Evolutionary conservation across 176 grass and related monocot genomes (phyloP).

Genomic region (Zoysia japonica): DNA sequence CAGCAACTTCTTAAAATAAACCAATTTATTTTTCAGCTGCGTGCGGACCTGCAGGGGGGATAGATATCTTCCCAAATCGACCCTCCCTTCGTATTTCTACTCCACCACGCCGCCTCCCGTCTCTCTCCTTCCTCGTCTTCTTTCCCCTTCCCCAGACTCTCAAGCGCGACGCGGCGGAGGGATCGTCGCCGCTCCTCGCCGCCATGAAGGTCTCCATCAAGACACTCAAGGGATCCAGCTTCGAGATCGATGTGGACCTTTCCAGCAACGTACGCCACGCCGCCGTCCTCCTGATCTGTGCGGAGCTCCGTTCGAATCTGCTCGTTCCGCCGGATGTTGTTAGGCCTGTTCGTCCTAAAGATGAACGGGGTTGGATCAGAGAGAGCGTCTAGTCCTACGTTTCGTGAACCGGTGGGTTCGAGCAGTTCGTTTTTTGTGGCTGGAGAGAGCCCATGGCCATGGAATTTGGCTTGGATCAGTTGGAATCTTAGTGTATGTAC

Average conservation of each 20-base stretch:
- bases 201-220: conserved; percentile 83
- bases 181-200: neutral
- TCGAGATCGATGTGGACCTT: conserved; percentile 68
- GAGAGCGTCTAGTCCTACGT: neutral
- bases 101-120: neutral
- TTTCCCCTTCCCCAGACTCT: neutral
- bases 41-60: neutral
- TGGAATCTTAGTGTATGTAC: neutral
- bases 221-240: conserved; percentile 75
- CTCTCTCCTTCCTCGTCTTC: neutral
- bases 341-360: neutral
- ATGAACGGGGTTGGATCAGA: neutral
- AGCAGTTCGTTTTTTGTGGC: neutral
- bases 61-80: neutral
- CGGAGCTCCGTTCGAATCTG: neutral
- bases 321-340: neutral
- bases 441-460: neutral
- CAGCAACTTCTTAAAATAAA: too few relatives aligned
- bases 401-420: neutral
- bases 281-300: conserved; percentile 34
- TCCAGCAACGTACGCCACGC: conserved; percentile 50
- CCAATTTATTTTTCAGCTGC: too few relatives aligned
- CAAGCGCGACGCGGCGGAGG: conserved; percentile 6
- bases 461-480: neutral
- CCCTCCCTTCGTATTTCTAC: neutral